These are phyloP conservation scores for Blastomyces percursus DNA, from an alignment of 2,329 filamentous ascomycete genomes.

Conservation along the genomic window DNA sequence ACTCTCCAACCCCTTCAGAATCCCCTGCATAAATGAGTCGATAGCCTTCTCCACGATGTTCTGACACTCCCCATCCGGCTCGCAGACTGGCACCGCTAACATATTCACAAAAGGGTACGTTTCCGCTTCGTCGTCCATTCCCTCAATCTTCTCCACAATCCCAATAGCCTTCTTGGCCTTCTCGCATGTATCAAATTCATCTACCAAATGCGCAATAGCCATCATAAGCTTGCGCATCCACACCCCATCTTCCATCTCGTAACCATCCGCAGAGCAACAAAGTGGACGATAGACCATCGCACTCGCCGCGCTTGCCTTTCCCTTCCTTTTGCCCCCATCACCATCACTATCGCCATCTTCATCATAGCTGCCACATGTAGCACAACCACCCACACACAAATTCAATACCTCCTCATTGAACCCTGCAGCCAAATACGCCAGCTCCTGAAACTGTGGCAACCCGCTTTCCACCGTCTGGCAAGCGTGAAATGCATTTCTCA, in stretches of 20 bases:
- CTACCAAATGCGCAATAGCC: constrained; percentile 10
- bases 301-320: neutral
- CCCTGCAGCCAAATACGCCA: constrained; percentile 8
- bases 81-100: constrained; percentile 13
- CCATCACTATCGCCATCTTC: neutral
- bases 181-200: constrained; percentile 8
- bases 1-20: neutral
- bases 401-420: constrained; percentile 10
- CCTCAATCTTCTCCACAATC: constrained; percentile 3
- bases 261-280: constrained; percentile 12
- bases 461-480: constrained; percentile 1
- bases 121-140: neutral
- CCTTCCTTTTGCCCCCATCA: neutral
- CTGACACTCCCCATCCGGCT: constrained; percentile 7
- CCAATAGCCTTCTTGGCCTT: constrained; percentile 12
- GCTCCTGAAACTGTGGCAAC: constrained; percentile 8
- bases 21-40: constrained; percentile 3
- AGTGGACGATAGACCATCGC: constrained; percentile 11
- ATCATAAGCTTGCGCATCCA: constrained; percentile 11
- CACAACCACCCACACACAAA: constrained; percentile 9
- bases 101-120: constrained; percentile 8
- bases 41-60: constrained; percentile 5
- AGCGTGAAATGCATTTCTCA: neutral
- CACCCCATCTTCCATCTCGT: constrained; percentile 9
- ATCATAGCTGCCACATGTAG: constrained; percentile 3